These are phyloP conservation scores for Xylariaceae sp. DNA, from an alignment of 2,329 filamentous ascomycete species.

Conservation along the genomic window DNA sequence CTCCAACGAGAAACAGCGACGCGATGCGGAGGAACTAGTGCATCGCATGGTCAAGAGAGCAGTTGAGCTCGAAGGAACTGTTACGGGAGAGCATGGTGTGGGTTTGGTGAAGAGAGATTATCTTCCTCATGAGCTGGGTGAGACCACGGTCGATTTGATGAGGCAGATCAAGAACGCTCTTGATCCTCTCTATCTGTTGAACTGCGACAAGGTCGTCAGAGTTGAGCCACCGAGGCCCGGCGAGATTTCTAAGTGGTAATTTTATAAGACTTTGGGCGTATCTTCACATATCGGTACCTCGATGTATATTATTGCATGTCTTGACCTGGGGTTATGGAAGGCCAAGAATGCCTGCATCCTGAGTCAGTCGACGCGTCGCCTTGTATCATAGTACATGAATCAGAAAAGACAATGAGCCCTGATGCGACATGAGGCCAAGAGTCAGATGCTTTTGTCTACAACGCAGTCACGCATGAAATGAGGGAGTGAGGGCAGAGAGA, in stretches of 20 bases:
- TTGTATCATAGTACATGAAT: too few relatives aligned
- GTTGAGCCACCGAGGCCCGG: constrained; percentile 54
- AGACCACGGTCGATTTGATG: constrained; percentile 76
- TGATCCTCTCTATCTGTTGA: constrained; percentile 69
- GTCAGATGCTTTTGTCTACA: too few relatives aligned
- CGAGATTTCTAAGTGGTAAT: constrained; percentile 46
- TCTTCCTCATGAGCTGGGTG: constrained; percentile 72
- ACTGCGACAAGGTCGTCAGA: constrained; percentile 67
- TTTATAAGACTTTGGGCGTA: background rate
- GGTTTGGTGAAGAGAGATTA: constrained; percentile 84
- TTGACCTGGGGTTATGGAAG: too few relatives aligned
- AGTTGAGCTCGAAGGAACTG: constrained; percentile 80
- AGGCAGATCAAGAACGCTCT: constrained; percentile 81
- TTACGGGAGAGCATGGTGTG: constrained; percentile 83
- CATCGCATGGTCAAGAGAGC: constrained; percentile 84
- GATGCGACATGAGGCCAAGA: too few relatives aligned
- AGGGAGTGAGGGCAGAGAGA: too few relatives aligned
- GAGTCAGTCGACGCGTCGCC: too few relatives aligned
- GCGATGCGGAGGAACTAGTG: constrained; percentile 67
- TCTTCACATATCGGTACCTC: background rate
- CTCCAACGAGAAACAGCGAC: constrained; percentile 64
- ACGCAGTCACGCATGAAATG: too few relatives aligned
- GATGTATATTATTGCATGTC: background rate
- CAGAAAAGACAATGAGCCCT: too few relatives aligned
- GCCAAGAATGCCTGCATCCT: too few relatives aligned